Conservation (phyloP, 2,329 filamentous ascomycete genomes). For the Talaromyces piceae region DNA sequence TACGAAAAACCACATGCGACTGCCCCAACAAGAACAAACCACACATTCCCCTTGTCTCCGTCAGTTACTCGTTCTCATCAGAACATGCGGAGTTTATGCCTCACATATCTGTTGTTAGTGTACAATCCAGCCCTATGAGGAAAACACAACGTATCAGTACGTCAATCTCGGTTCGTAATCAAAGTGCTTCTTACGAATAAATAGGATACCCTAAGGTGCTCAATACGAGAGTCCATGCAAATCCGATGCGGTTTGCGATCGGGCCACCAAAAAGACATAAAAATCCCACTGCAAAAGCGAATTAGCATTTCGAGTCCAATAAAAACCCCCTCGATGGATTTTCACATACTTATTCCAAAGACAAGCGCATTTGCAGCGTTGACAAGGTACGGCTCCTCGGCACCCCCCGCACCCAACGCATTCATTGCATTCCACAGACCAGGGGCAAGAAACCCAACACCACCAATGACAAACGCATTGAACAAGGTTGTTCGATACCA, state of each 20-base stretch:
- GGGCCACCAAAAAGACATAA: constrained; percentile 43
- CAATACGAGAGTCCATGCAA: constrained; percentile 37
- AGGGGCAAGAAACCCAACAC: constrained; percentile 40
- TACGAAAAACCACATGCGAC: constrained; percentile 40
- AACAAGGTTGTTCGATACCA: constrained; percentile 46
- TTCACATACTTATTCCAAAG: constrained; percentile 25
- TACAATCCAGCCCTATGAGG: constrained; percentile 38
- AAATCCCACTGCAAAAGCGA: constrained; percentile 34
- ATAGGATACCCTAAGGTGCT: constrained; percentile 43
- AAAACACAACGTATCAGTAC: neutral
- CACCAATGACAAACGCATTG: constrained; percentile 45
- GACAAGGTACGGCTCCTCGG: constrained; percentile 45
- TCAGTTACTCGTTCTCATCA: neutral
- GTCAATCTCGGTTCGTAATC: neutral
- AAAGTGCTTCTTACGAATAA: constrained; percentile 24
- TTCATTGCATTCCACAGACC: constrained; percentile 52
- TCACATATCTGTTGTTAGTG: constrained; percentile 25
- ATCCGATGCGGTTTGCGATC: constrained; percentile 43
- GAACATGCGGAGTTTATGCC: neutral
- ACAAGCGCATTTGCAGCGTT: constrained; percentile 48
- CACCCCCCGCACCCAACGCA: constrained; percentile 46
- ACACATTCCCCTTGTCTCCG: constrained; percentile 19
- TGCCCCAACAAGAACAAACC: constrained; percentile 46
- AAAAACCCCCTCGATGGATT: constrained; percentile 10
- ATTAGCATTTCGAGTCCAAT: constrained; percentile 3